phyloP scores from a whole-genome alignment of 768 basidiomycete genomes.

The Boletus bicolor region DNA sequence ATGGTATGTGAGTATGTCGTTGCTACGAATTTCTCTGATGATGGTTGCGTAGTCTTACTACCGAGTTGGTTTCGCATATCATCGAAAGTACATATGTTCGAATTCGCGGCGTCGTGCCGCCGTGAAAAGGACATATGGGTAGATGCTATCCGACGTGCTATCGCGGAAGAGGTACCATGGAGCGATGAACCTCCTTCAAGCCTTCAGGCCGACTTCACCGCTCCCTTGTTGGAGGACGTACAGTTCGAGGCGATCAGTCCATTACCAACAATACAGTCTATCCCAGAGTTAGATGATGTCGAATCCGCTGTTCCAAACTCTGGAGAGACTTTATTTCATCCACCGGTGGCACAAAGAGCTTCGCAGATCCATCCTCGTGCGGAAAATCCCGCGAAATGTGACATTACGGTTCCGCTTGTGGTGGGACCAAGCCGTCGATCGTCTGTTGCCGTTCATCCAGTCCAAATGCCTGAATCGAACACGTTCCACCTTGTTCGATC shows the following conservation, averaged over 20 bases:
- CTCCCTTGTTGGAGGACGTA: conserved; percentile 35
- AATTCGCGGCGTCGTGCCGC: conserved; percentile 80
- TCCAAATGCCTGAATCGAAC: conserved; percentile 44
- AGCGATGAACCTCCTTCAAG: conserved; percentile 62
- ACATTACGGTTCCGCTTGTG: conserved; percentile 9
- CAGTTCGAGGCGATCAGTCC: conserved; percentile 39
- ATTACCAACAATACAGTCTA: conserved; percentile 55
- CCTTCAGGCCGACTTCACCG: conserved; percentile 45
- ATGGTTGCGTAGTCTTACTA: conserved; percentile 54
- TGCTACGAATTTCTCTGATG: conserved; percentile 2
- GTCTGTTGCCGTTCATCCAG: conserved; percentile 57
- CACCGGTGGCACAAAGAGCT: neutral
- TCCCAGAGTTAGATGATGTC: conserved; percentile 42
- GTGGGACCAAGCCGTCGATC: conserved; percentile 50
- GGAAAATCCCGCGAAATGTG: conserved; percentile 20
- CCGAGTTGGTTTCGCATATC: conserved; percentile 79
- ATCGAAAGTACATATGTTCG: conserved; percentile 69
- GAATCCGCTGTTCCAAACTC: conserved; percentile 7
- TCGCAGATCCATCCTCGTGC: conserved; percentile 20
- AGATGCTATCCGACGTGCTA: conserved; percentile 55
- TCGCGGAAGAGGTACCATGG: conserved; percentile 45
- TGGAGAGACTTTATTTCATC: conserved; percentile 3
- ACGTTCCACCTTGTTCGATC: conserved; percentile 66
- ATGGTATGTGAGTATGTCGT: conserved; percentile 59
- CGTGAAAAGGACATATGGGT: conserved; percentile 90